These are phyloP conservation scores for Mycosarcoma mackinlayi DNA, from an alignment of 1,284 basidiomycete species.

Conservation along the genomic window DNA sequence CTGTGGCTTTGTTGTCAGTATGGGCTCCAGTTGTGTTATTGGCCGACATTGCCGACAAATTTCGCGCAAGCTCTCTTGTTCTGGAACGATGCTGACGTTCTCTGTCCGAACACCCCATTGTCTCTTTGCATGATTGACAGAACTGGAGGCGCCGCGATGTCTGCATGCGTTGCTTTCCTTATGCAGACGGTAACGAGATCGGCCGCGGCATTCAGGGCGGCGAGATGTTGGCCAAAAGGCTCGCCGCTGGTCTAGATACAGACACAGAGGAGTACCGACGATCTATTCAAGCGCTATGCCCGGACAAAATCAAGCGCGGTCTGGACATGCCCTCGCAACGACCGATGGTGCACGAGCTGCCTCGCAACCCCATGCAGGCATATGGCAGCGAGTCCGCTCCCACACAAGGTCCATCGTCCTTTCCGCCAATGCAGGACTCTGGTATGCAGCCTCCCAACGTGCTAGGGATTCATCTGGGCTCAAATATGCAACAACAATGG, in stretches of 20 bases:
- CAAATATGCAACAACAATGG: constrained; percentile 14
- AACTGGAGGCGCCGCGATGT: constrained; percentile 85
- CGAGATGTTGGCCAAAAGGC: constrained; percentile 40
- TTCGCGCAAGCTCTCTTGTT: background rate
- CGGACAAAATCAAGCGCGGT: constrained; percentile 23
- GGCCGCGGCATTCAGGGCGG: constrained; percentile 34
- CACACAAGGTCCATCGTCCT: background rate
- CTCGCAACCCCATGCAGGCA: constrained; percentile 21
- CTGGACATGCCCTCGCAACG: constrained; percentile 9
- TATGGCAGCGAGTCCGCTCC: constrained; percentile 3
- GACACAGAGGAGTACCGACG: constrained; percentile 36
- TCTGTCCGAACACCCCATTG: background rate
- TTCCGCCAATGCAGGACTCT: background rate
- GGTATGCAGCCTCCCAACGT: constrained; percentile 4
- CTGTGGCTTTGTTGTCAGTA: constrained; percentile 71
- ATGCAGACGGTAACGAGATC: constrained; percentile 53
- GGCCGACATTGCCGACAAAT: background rate
- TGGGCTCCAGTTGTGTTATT: too few species aligned
- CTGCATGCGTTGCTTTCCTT: constrained; percentile 86
- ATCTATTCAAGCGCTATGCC: constrained; percentile 33
- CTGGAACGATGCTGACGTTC: background rate
- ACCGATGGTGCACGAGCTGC: constrained; percentile 8
- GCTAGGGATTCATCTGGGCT: constrained; percentile 25
- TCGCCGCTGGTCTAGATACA: constrained; percentile 42
- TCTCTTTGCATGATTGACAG: background rate